These are phyloP conservation scores for Emericellopsis atlantica DNA, from an alignment of 2,329 filamentous ascomycete genomes.

Conservation along the genomic window DNA sequence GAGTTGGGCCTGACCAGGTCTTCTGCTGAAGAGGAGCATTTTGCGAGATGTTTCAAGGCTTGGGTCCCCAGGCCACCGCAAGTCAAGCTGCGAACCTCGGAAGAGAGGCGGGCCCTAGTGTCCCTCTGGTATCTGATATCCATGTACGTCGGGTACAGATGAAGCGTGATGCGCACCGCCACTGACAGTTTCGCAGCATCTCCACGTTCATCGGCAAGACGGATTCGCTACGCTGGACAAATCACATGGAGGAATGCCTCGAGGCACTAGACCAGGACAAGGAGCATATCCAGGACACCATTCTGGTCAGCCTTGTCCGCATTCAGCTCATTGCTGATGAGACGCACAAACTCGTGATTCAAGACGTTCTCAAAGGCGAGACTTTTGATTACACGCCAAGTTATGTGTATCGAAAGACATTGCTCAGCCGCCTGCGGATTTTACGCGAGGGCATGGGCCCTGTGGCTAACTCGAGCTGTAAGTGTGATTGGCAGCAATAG, in stretches of 20 bases:
- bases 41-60: conserved; percentile 21
- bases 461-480: conserved; percentile 13
- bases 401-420: conserved; percentile 17
- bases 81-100: conserved; percentile 25
- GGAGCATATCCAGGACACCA: conserved; percentile 34
- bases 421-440: conserved; percentile 14
- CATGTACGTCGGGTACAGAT: conserved; percentile 11
- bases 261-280: conserved; percentile 27
- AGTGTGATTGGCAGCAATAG: conserved; percentile 3
- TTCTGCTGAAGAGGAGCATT: conserved; percentile 20
- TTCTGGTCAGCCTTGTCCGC: conserved; percentile 24
- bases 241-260: conserved; percentile 45
- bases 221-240: conserved; percentile 42
- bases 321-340: conserved; percentile 28
- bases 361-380: conserved; percentile 13
- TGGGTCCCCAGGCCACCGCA: conserved; percentile 14
- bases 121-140: conserved; percentile 29
- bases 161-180: background rate
- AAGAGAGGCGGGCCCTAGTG: conserved; percentile 35
- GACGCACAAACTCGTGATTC: conserved; percentile 16
- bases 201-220: conserved; percentile 28
- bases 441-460: conserved; percentile 11
- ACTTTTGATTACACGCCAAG: conserved; percentile 12
- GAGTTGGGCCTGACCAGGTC: conserved; percentile 32
- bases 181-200: conserved; percentile 11